These are phyloP conservation scores for Dalechampia spathulata DNA, from an alignment of 441 rosid genomes.

Conservation along the genomic window DNA sequence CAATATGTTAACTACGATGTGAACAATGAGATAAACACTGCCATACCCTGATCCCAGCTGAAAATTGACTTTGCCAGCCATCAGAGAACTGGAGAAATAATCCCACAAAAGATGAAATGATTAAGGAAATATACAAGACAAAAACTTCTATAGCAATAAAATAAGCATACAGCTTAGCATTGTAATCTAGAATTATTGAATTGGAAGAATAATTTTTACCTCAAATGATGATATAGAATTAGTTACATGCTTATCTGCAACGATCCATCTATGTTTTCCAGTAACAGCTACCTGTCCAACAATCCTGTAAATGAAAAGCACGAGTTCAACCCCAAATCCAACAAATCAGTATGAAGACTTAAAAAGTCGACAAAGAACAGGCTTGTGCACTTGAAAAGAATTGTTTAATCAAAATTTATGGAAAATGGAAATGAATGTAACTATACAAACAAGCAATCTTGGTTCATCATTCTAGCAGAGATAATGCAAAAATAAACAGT, in stretches of 20 bases:
- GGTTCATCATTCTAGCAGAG: too few relatives aligned
- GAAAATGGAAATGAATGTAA: background rate
- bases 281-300: slow-evolving; percentile 82
- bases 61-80: slow-evolving; percentile 75
- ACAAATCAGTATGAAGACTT: background rate
- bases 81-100: slow-evolving; percentile 51
- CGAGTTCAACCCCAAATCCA: slow-evolving; percentile 4
- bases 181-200: slow-evolving; percentile 3
- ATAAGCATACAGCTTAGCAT: background rate
- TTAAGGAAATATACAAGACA: slow-evolving; percentile 5
- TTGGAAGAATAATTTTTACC: slow-evolving; percentile 34
- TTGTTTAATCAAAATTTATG: too few relatives aligned
- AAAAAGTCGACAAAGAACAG: background rate
- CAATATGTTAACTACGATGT: background rate
- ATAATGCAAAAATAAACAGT: background rate
- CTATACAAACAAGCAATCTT: too few relatives aligned
- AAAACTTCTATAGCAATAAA: background rate
- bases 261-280: slow-evolving; percentile 76
- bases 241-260: slow-evolving; percentile 39
- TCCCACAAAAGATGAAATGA: slow-evolving; percentile 1
- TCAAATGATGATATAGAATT: slow-evolving; percentile 43
- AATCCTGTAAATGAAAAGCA: slow-evolving; percentile 45
- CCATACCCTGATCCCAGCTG: slow-evolving; percentile 75
- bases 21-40: slow-evolving; percentile 8
- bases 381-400: too few relatives aligned